These are phyloP conservation scores for Coemansia sp. DNA, from an alignment of 192 early-diverging fungal genomes.

Conservation along the genomic window DNA sequence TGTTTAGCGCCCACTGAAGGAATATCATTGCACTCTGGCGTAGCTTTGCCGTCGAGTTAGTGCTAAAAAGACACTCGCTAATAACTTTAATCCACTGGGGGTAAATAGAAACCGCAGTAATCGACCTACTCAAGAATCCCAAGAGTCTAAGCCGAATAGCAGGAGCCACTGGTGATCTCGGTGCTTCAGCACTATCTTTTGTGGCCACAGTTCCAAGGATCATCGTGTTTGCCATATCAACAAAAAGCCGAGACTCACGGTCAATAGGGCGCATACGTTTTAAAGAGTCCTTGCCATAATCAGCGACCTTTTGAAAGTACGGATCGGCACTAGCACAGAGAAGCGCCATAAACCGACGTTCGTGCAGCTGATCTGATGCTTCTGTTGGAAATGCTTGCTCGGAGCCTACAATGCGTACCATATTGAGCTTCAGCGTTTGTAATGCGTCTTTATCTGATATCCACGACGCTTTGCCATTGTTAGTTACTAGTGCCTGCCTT, in stretches of 20 bases:
- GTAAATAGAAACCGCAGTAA: constrained; percentile 65
- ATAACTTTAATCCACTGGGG: constrained; percentile 71
- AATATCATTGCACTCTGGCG: constrained; percentile 76
- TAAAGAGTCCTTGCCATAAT: constrained; percentile 75
- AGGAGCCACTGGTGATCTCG: constrained; percentile 22
- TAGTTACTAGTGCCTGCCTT: constrained; percentile 55
- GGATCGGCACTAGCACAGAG: constrained; percentile 61
- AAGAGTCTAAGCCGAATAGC: constrained; percentile 35
- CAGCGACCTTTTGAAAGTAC: constrained; percentile 65
- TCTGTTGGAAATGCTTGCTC: constrained; percentile 51
- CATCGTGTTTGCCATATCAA: constrained; percentile 58
- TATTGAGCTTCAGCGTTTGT: constrained; percentile 22
- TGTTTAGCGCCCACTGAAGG: constrained; percentile 85
- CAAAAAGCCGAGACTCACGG: constrained; percentile 65
- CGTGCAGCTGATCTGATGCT: constrained; percentile 37
- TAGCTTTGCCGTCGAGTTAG: constrained; percentile 62
- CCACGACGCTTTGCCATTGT: constrained; percentile 77
- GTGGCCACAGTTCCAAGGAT: constrained; percentile 59
- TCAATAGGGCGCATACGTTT: constrained; percentile 69
- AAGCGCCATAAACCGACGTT: constrained; percentile 55
- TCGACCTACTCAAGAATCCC: constrained; percentile 58
- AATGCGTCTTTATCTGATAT: constrained; percentile 40
- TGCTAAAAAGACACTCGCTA: constrained; percentile 81
- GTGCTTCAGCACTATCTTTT: not conserved
- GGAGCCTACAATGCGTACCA: constrained; percentile 33